Evolutionary conservation across 1,284 basidiomycete species (phyloP), one percentile per base, ranked within the genome.

Genomic region (Ceratobasidium sp.): DNA sequence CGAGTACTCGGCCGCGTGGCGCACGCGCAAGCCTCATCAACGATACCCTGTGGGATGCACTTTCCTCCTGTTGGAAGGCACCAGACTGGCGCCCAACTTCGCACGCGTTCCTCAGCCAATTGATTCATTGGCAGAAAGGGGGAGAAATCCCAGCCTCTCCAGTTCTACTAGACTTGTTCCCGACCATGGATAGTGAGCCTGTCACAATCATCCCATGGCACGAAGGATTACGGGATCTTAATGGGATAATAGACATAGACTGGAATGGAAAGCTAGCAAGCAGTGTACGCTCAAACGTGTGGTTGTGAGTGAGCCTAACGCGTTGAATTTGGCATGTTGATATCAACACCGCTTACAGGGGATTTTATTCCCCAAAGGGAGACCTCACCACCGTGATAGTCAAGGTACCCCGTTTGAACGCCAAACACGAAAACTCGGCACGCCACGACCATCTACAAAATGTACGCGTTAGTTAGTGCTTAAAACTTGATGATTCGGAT

Each of bases 341-440:
- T 11, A 33, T n/a, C 23, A 6, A 41, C 8, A 19, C 13, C 7
- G 5, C 47, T 19, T 4, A 27, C 1, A 19, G 57, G 30, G 19
- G 33, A 36, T 36, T 36, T 14, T 23, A 50, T 7, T 50, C 47
- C 7, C 7, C 19, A 23, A 42, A 54, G 33, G 11, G 33, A 4
- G 11, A 23, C 16, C 11, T 19, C 14, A 33, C 8, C 13, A n/a
- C 30, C 6, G 53, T 68, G 1, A 44, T 41, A 6, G 39, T 68
- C 29, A 68, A 68, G n/a, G 64, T 68, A 3, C 64, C 64, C 4
- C 64, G 54, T 6, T 41, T 68, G 11, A 68, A 68, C 30, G 64
- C 44, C 9, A 25, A 13, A 30, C 29, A 21, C 16, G n/a, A 56
- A n/a, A 27, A 27, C 23, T 7, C 11, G 11, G 62, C 47, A 5